Conservation (phyloP, 2,329 filamentous ascomycete genomes). For the Xylariaceae sp. region DNA sequence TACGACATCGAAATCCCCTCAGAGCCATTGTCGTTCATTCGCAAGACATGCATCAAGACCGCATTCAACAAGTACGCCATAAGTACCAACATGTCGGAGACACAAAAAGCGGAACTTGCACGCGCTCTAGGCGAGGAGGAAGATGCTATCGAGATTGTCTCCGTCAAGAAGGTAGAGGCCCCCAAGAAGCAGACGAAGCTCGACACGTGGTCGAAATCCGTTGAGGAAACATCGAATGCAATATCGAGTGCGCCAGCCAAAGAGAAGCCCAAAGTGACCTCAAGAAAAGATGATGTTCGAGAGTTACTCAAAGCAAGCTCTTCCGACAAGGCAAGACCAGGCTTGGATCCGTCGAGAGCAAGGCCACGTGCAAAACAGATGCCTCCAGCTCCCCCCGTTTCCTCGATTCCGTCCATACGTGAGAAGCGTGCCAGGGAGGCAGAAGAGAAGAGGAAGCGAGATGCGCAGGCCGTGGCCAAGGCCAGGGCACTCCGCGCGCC, state of each 20-base stretch:
- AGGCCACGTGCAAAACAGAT: slow-evolving; percentile 21
- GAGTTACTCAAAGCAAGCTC: slow-evolving; percentile 37
- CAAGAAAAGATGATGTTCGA: slow-evolving; percentile 39
- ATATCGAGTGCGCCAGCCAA: no score
- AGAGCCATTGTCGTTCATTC: slow-evolving; percentile 52
- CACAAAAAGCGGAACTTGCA: slow-evolving; percentile 77
- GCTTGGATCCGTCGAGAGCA: slow-evolving; percentile 39
- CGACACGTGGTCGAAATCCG: slow-evolving; percentile 55
- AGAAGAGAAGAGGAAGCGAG: slow-evolving; percentile 65
- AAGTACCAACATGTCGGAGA: slow-evolving; percentile 71
- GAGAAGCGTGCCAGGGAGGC: slow-evolving; percentile 68
- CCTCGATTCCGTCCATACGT: slow-evolving; percentile 51
- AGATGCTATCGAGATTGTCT: slow-evolving; percentile 40
- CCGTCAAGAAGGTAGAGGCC: slow-evolving; percentile 29
- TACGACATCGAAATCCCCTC: slow-evolving; percentile 64
- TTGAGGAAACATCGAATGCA: slow-evolving; percentile 22
- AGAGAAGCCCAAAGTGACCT: slow-evolving; percentile 18
- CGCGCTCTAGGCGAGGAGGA: slow-evolving; percentile 55
- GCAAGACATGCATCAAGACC: slow-evolving; percentile 58
- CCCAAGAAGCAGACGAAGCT: slow-evolving; percentile 51
- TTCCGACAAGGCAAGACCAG: slow-evolving; percentile 35
- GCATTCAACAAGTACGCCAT: slow-evolving; percentile 48
- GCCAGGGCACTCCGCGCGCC: slow-evolving; percentile 54
- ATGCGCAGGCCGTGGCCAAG: slow-evolving; percentile 63
- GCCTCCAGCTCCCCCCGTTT: slow-evolving; percentile 27